Evolutionary conservation across 768 basidiomycete species (phyloP), one percentile per base, ranked within the genome.

Genomic region (Gymnopilus junonius): DNA sequence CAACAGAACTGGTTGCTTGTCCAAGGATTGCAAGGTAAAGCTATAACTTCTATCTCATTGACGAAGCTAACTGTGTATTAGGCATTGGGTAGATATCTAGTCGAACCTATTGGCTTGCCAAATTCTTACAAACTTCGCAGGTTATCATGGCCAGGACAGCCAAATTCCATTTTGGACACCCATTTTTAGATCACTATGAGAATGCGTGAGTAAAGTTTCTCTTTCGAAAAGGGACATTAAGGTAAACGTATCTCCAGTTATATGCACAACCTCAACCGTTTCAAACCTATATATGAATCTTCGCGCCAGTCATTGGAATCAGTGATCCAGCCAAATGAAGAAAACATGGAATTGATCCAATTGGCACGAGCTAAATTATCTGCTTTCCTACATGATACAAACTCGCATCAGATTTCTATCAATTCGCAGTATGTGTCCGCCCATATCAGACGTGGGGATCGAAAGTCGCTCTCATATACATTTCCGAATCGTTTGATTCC

Each of bases 1-100:
- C 34, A 50, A 35, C 66, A 91, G 90, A 90, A 71, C 77, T 87
- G 25, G 89, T 90, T 23, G 87, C 90, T n/a, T 92, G 90, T 69
- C 90, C 90, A 20, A 79, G 90, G 55, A 79, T 80, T 23, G 87
- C 87, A 35, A 86, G 87, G 88, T 89, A 71, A 71, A 80, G 69
- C 54, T 46, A 15, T 45, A 32, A 4, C 29, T 39, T 17, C 42
- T 23, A 31, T 55, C 39, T 40, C 42, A 37, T 29, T 55, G 53
- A 8, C 23, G 29, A 21, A 35, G 34, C 42, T 55, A 59, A 55
- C 60, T 55, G 63, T 65, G 31, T 63, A 57, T 58, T 59, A 89
- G 88, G 70, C 89, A 91, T 70, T 91, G 88, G 89, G 87, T 89
- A 76, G 37, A 76, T 40, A 34, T 25, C 12, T 29, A 43, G 21